phyloP scores from a whole-genome alignment of 192 early-diverging fungal genomes.

The Geranomyces michiganensis region DNA sequence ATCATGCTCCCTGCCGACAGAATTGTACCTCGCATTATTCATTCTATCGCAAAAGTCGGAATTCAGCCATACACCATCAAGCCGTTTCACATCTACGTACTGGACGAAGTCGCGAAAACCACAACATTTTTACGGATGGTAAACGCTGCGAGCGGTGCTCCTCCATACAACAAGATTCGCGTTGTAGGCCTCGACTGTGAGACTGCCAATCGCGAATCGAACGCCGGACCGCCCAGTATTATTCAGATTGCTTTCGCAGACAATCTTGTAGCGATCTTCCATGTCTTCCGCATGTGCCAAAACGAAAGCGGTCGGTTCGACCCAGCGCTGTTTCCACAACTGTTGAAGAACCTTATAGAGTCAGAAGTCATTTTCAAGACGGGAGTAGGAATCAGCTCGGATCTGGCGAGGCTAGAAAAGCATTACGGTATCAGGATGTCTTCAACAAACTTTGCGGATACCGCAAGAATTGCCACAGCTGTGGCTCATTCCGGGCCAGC shows the following conservation, averaged over 20 bases:
- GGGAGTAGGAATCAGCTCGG: conserved; percentile 21
- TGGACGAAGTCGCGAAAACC: conserved; percentile 2
- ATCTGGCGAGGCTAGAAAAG: not conserved
- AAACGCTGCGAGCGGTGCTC: not conserved
- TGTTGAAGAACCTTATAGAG: not conserved
- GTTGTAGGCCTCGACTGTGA: conserved; percentile 26
- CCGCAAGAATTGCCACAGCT: not conserved
- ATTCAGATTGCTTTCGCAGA: conserved; percentile 32
- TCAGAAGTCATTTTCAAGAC: not conserved
- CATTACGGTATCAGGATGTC: conserved; percentile 11
- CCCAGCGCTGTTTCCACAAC: conserved; percentile 5
- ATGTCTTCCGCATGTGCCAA: conserved; percentile 19
- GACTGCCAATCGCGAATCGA: conserved; percentile 1
- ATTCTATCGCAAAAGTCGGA: not conserved
- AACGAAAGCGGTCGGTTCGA: not conserved
- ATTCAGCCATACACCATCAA: conserved; percentile 20
- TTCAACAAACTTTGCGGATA: not conserved
- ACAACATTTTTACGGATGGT: not conserved
- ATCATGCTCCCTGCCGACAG: not conserved
- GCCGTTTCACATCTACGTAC: conserved; percentile 23
- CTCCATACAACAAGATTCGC: conserved; percentile 11
- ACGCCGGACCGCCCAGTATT: conserved; percentile 16
- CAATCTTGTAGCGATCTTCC: conserved; percentile 27
- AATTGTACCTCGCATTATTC: conserved; percentile 5
- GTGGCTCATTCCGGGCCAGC: not conserved